Base-by-base conservation (phyloP, 139 green algal species). In the Asterochloris sp. region DNA sequence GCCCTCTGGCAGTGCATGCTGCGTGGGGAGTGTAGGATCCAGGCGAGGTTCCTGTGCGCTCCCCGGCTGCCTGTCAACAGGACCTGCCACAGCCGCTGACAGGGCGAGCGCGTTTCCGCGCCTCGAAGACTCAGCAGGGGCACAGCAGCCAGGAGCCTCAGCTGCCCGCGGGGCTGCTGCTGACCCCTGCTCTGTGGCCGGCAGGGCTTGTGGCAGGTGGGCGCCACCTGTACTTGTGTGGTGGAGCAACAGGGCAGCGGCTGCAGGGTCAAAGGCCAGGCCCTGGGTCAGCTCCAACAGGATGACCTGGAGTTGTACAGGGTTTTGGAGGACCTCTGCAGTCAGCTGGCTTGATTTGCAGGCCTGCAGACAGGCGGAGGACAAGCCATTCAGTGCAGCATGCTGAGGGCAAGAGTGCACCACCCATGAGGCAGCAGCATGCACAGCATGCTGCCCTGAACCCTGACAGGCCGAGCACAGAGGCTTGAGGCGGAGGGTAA, bases 251-350 rank as follows among this genome's bases (percentile, higher is more conserved):
- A 91, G 81, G 16, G 83, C 80, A 0, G 89, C 91, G 11, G 76
- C 71, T 10, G 73, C 83, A 9, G 79, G 83, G 12, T 94, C 90
- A 28, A 93, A 90, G 4, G 84, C 82, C 69, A 95, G 90, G 27
- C 83, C 85, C 27, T 83, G 68, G n/a, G 84, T 78, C n/a, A 95
- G 85, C 0, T 62, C 67, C 0, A 23, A 24, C 10, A 84, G 29
- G 60, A 92, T 74, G 24, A 81, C 73, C 6, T 67, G 14, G 21
- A 91, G 86, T 8, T 67, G 74, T 0, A 84, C 29, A 13, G 91
- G 88, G 69, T 85, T 85, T 16, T 84, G 60, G 60, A 95, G 62
- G 66, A 95, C 69, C 13, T 69, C 74, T 27, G n/a, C 60, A 0
- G 82, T 78, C 27, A 89, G 76, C 54, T 64, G 69, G n/a, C 21